Evolutionary conservation across 257 asterid genomes (phyloP).

Genomic region (Nyctanthes arbortristis): DNA sequence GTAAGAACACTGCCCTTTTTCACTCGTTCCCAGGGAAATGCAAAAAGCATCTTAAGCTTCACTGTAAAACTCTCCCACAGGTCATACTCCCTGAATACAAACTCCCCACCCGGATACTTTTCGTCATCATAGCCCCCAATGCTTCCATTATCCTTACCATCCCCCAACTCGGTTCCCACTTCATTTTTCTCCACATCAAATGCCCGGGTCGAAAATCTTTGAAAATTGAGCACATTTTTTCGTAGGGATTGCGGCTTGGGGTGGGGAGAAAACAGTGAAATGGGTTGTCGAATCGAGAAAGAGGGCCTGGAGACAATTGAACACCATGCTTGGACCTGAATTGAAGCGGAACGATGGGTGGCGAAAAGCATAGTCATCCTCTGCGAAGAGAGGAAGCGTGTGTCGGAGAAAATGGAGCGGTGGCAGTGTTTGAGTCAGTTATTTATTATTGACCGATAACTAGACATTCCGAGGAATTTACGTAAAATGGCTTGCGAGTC

Average conservation of each 20-base stretch:
- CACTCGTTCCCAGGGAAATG: conserved; percentile 94
- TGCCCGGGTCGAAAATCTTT: conserved; percentile 41
- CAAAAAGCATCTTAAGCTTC: conserved; percentile 72
- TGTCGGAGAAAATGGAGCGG: neutral
- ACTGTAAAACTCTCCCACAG: conserved; percentile 64
- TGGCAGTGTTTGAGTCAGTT: neutral
- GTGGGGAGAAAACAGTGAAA: conserved; percentile 15
- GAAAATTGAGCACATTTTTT: conserved; percentile 13
- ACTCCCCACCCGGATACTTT: conserved; percentile 80
- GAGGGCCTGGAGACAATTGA: conserved; percentile 38
- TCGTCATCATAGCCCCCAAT: conserved; percentile 26
- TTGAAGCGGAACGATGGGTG: conserved; percentile 38
- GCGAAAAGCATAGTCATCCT: conserved; percentile 41
- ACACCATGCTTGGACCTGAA: conserved; percentile 46
- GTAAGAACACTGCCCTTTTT: conserved; percentile 86
- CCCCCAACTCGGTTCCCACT: conserved; percentile 22
- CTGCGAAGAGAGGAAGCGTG: neutral
- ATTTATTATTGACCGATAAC: neutral
- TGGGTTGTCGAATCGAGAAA: conserved; percentile 25
- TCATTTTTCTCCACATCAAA: conserved; percentile 50
- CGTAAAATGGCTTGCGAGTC: too few species aligned
- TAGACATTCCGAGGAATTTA: too few species aligned
- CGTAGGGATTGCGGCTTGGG: conserved; percentile 17
- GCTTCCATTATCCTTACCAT: conserved; percentile 28
- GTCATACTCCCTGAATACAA: conserved; percentile 61